Conservation (phyloP, 129 eudicot species). For the Ambrosia trifida region DNA sequence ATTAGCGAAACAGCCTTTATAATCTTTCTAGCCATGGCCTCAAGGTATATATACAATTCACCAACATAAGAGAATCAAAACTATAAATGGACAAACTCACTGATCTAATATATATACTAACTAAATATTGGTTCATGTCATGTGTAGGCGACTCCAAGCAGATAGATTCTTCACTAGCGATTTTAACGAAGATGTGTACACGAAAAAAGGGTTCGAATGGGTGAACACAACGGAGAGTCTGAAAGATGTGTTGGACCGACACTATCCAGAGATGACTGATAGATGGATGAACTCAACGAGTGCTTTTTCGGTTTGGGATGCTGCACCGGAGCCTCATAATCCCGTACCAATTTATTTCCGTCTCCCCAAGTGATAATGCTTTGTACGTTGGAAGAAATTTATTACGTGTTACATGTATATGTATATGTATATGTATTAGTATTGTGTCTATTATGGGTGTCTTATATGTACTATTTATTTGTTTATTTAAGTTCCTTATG, state of each 20-base stretch:
- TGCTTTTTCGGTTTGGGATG: constrained; percentile 65
- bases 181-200: constrained; percentile 55
- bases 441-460: too few species aligned
- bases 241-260: constrained; percentile 65
- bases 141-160: constrained; percentile 57
- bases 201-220: constrained; percentile 62
- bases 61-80: background rate
- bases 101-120: background rate
- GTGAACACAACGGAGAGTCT: constrained; percentile 60
- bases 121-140: background rate
- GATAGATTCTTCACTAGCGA: constrained; percentile 57
- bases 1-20: constrained; percentile 64
- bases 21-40: constrained; percentile 55
- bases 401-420: background rate
- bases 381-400: background rate
- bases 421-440: too few species aligned
- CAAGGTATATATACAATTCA: constrained; percentile 36
- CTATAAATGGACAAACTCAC: background rate
- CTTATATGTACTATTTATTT: too few species aligned
- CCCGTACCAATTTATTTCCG: constrained; percentile 57
- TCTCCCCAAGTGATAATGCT: constrained; percentile 30
- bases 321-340: constrained; percentile 37
- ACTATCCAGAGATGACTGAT: constrained; percentile 51
- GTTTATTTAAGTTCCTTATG: background rate
- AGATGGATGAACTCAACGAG: constrained; percentile 64